Conservation (phyloP, 2,329 filamentous ascomycete species). For the Microdochium paspali region DNA sequence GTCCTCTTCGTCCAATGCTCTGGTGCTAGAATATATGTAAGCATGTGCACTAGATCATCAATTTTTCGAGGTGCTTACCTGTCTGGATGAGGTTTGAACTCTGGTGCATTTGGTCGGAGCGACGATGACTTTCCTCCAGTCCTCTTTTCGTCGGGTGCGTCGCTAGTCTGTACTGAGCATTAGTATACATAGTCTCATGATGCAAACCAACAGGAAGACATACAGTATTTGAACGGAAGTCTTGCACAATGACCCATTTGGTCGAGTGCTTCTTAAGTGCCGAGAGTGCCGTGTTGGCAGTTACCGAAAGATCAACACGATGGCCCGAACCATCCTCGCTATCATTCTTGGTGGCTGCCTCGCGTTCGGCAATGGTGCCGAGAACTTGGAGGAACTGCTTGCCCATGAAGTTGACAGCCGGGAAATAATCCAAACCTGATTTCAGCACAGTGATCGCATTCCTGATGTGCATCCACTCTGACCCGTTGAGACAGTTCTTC, state of each 20-base stretch:
- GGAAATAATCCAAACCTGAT: slow-evolving; percentile 71
- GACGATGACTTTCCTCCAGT: slow-evolving; percentile 26
- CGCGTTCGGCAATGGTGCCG: slow-evolving; percentile 55
- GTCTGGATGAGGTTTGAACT: slow-evolving; percentile 49
- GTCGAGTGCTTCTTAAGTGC: slow-evolving; percentile 58
- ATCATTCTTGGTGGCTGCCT: slow-evolving; percentile 38
- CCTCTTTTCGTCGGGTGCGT: slow-evolving; percentile 26
- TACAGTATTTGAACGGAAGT: slow-evolving; percentile 59
- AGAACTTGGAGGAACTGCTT: slow-evolving; percentile 53
- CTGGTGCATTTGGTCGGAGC: slow-evolving; percentile 49
- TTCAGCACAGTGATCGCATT: slow-evolving; percentile 91
- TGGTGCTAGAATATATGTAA: slow-evolving; percentile 14
- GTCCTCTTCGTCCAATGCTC: slow-evolving; percentile 52
- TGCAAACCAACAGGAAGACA: slow-evolving; percentile 14
- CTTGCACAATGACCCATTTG: slow-evolving; percentile 66
- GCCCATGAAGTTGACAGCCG: slow-evolving; percentile 83
- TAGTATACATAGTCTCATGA: slow-evolving; percentile 16
- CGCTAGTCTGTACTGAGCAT: slow-evolving; percentile 29
- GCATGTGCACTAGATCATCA: slow-evolving; percentile 1
- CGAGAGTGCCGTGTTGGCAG: slow-evolving; percentile 62
- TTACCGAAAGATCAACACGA: slow-evolving; percentile 66
- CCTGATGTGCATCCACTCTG: slow-evolving; percentile 95
- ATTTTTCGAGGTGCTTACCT: slow-evolving; percentile 19
- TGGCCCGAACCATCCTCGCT: slow-evolving; percentile 43
- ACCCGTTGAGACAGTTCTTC: slow-evolving; percentile 69